These are phyloP conservation scores for Suhomyces ambrosiae DNA, from an alignment of 1,139 yeast genomes.

Conservation along the genomic window DNA sequence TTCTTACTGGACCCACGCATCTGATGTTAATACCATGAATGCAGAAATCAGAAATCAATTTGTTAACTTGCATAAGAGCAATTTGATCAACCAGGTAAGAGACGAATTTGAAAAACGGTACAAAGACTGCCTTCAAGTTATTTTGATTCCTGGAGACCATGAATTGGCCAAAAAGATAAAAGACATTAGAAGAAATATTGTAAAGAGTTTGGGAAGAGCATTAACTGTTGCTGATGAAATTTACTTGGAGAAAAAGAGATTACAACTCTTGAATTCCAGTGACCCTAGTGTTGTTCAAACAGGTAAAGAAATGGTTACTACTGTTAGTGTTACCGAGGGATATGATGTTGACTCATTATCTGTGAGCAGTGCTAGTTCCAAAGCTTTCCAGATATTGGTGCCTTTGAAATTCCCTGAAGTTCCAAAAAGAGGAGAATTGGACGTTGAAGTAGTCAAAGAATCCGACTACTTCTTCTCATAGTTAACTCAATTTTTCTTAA, in stretches of 20 bases:
- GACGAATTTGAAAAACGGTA: slow-evolving; percentile 84
- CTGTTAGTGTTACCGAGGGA: slow-evolving; percentile 65
- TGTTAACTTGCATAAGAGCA: slow-evolving; percentile 71
- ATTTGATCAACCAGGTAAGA: slow-evolving; percentile 68
- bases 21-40: slow-evolving; percentile 77
- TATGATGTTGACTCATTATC: slow-evolving; percentile 30
- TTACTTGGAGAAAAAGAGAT: slow-evolving; percentile 67
- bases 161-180: slow-evolving; percentile 56
- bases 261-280: slow-evolving; percentile 53
- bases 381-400: slow-evolving; percentile 42
- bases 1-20: slow-evolving; percentile 98
- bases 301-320: slow-evolving; percentile 67
- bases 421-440: slow-evolving; percentile 83
- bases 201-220: slow-evolving; percentile 54
- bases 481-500: too few species aligned
- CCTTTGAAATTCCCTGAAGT: slow-evolving; percentile 74
- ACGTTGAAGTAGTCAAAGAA: slow-evolving; percentile 68
- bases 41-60: slow-evolving; percentile 74
- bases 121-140: slow-evolving; percentile 64
- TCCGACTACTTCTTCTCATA: slow-evolving; percentile 79
- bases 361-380: slow-evolving; percentile 29
- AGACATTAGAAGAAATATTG: slow-evolving; percentile 52
- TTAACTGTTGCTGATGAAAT: slow-evolving; percentile 75
- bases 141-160: slow-evolving; percentile 54
- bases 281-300: slow-evolving; percentile 50